Evolutionary conservation across 257 asterid genomes (phyloP), one percentile per base, ranked within the genome.

Genomic region (Eucommia ulmoides): DNA sequence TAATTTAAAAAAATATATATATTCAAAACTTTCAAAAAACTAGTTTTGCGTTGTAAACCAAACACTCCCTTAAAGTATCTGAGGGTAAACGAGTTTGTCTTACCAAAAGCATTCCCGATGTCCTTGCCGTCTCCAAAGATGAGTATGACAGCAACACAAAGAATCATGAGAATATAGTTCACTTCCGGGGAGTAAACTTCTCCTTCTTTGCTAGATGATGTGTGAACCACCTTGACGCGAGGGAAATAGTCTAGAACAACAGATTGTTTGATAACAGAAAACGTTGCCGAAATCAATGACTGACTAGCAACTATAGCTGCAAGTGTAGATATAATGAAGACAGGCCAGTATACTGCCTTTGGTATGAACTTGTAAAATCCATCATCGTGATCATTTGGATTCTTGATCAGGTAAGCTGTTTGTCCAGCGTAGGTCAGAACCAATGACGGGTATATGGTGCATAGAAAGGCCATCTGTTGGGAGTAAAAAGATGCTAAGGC

Each of bases 181-280:
- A 91, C 77, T 68, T 72, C 95, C 23, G 99, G 99, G 60, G 87
- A 83, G 52, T 91, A 91, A 58, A 91, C 83, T 64, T 91, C 97
- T 54, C 99, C 99, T 94, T 79, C 79, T 75, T 83, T 83, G 49
- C 79, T 91, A 67, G 60, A 33, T 16, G 74, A 63, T 20, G 74
- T 68, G 53, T 68, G 74, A 14, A 68, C 66, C 22, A 68, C 62
- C 57, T 68, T 68, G 33, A 68, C 69, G 22, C 74, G 62, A 25
- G 74, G 74, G 20, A 68, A 68, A 41, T 68, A 63, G 55, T 68
- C 70, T 14, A 68, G 65, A 35, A 56, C 66, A 64, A 68, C 74
- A 20, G 70, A 49, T 47, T 68, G 74, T 50, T 68, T 68, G 22
- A 68, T 68, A 26, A 68, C 60, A 16, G 74, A 68, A 51, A 63